Percentiles rank a stretch among this genome's conserved stretches.
Conservation (phyloP, 2,329 filamentous ascomycete genomes). For the Fonsecaea monophora region DNA sequence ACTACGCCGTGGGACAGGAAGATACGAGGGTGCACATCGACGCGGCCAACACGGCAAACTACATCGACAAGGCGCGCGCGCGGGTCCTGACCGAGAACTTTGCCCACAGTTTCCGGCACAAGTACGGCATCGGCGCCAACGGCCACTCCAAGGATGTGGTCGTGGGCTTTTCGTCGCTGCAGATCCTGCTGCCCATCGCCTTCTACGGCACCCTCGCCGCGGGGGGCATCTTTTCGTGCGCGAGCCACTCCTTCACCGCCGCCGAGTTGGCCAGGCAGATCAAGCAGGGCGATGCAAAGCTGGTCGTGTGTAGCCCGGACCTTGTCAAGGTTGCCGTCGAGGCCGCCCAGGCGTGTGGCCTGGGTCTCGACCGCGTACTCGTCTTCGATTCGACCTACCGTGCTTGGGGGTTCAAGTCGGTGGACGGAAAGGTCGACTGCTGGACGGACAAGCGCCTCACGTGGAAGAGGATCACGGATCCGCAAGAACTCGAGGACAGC, state of each 20-base stretch:
- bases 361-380: conserved; percentile 59
- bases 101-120: conserved; percentile 62
- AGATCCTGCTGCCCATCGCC: conserved; percentile 60
- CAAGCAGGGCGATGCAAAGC: conserved; percentile 49
- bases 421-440: neutral
- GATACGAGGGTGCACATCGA: neutral
- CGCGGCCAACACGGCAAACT: conserved; percentile 1
- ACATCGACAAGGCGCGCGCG: conserved; percentile 52
- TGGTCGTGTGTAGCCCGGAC: conserved; percentile 57
- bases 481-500: conserved; percentile 53
- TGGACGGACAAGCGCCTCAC: conserved; percentile 40
- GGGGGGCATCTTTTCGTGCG: conserved; percentile 66
- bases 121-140: conserved; percentile 59
- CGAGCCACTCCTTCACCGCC: conserved; percentile 58
- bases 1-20: neutral
- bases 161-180: conserved; percentile 63
- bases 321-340: conserved; percentile 56
- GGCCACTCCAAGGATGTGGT: conserved; percentile 62
- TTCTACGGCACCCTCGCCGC: conserved; percentile 66
- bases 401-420: neutral
- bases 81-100: conserved; percentile 59
- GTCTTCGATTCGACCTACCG: conserved; percentile 54
- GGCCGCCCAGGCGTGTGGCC: conserved; percentile 55
- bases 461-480: conserved; percentile 64
- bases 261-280: conserved; percentile 60